Conservation (phyloP, 1,139 yeast species). For the Saccharomycopsis phalli region DNA sequence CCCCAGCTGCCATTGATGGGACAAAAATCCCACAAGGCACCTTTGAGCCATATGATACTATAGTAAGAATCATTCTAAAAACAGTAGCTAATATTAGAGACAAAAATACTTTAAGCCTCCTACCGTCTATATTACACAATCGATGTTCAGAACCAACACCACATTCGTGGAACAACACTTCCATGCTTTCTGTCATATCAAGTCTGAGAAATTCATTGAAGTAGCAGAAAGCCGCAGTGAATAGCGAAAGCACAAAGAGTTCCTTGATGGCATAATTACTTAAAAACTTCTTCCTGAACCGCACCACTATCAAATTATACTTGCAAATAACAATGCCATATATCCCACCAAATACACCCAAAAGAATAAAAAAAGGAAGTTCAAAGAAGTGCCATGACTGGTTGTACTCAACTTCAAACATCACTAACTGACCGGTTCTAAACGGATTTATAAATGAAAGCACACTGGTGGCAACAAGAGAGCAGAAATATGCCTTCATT, state of each 20-base stretch:
- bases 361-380: slow-evolving; percentile 63
- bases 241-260: slow-evolving; percentile 52
- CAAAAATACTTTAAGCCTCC: slow-evolving; percentile 27
- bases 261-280: slow-evolving; percentile 56
- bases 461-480: slow-evolving; percentile 78
- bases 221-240: slow-evolving; percentile 74
- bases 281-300: slow-evolving; percentile 67
- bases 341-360: slow-evolving; percentile 87
- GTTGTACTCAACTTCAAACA: slow-evolving; percentile 83
- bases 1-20: slow-evolving; percentile 96
- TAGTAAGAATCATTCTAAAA: slow-evolving; percentile 60
- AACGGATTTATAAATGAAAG: slow-evolving; percentile 76
- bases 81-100: slow-evolving; percentile 65
- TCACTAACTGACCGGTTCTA: slow-evolving; percentile 86
- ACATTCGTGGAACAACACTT: slow-evolving; percentile 80
- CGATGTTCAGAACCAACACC: slow-evolving; percentile 37
- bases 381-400: slow-evolving; percentile 84
- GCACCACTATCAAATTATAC: slow-evolving; percentile 68
- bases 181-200: slow-evolving; percentile 97
- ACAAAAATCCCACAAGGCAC: slow-evolving; percentile 96
- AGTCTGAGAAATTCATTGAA: slow-evolving; percentile 71
- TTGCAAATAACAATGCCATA: slow-evolving; percentile 80
- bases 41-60: slow-evolving; percentile 82
- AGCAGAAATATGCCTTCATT: slow-evolving; percentile 89
- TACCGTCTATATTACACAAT: slow-evolving; percentile 41